Percentiles rank a stretch among this genome's conserved stretches.
These are phyloP conservation scores for Sclerotinia trifoliorum DNA, from an alignment of 2,329 filamentous ascomycete species.

Conservation along the genomic window DNA sequence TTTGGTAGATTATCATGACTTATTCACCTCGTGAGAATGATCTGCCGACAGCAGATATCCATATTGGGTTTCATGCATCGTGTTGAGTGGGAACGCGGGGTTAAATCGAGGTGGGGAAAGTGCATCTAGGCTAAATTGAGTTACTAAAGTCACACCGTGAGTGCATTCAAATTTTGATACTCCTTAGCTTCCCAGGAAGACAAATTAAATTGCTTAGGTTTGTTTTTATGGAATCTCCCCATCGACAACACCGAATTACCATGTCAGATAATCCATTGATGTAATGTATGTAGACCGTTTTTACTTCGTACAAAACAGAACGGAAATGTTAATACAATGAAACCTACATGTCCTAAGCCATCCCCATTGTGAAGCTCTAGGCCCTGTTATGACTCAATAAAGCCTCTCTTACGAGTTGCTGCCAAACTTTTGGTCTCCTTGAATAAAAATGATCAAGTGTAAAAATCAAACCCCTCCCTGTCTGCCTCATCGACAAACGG, in stretches of 20 bases:
- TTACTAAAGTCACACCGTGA: slow-evolving; percentile 2
- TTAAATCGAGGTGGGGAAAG: slow-evolving; percentile 5
- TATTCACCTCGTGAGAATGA: not conserved
- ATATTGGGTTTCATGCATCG: not conserved
- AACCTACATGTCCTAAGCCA: not conserved
- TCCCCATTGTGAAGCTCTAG: not conserved
- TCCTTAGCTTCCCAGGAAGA: no score
- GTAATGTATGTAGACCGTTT: not conserved
- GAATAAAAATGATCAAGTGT: no score
- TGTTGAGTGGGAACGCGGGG: not conserved
- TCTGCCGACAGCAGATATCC: slow-evolving; percentile 2
- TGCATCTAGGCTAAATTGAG: not conserved
- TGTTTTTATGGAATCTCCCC: not conserved
- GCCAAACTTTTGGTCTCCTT: no score
- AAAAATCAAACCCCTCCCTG: not conserved
- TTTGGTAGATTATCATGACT: not conserved
- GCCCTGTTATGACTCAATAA: no score
- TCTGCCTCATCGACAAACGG: not conserved
- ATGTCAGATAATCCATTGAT: not conserved
- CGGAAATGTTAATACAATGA: not conserved
- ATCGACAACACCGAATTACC: not conserved
- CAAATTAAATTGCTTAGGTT: no score
- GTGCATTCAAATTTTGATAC: no score
- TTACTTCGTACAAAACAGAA: not conserved
- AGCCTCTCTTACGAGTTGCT: no score